A percentile compares a stretch with the other conserved stretches of the same genome.
Conservation (phyloP, 371 early-diverging fungal genomes). For the Syncephalis fuscata region DNA sequence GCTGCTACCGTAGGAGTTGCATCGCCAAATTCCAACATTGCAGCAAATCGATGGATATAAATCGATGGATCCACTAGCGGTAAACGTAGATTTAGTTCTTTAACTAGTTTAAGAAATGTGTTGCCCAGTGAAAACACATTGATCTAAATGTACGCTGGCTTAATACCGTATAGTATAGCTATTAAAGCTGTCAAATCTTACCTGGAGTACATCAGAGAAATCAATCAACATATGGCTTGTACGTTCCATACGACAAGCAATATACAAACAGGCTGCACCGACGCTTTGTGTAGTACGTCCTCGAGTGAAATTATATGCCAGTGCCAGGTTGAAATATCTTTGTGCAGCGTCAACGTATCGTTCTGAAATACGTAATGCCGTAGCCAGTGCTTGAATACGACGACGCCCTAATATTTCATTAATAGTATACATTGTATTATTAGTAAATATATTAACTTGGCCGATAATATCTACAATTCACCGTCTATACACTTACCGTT, state of each 20-base stretch:
- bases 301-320: conserved; percentile 80
- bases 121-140: conserved; percentile 93
- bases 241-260: conserved; percentile 84
- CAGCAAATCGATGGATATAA: conserved; percentile 91
- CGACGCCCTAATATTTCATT: conserved; percentile 23
- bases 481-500: conserved; percentile 8
- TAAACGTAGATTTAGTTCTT: conserved; percentile 53
- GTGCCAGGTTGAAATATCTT: conserved; percentile 86
- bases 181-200: conserved; percentile 15
- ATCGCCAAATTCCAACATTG: conserved; percentile 85
- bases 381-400: conserved; percentile 44
- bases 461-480: no score
- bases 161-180: not conserved
- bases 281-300: conserved; percentile 81
- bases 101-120: conserved; percentile 75
- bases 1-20: conserved; percentile 59
- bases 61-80: conserved; percentile 93
- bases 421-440: no score
- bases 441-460: no score
- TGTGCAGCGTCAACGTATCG: conserved; percentile 78
- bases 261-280: conserved; percentile 93
- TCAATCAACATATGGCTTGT: conserved; percentile 96
- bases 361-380: conserved; percentile 48
- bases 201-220: conserved; percentile 81
- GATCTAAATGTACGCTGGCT: no score